Evolutionary conservation across 495 filamentous ascomycete genomes (phyloP).

Genomic region (Trichoderma gamsii): DNA sequence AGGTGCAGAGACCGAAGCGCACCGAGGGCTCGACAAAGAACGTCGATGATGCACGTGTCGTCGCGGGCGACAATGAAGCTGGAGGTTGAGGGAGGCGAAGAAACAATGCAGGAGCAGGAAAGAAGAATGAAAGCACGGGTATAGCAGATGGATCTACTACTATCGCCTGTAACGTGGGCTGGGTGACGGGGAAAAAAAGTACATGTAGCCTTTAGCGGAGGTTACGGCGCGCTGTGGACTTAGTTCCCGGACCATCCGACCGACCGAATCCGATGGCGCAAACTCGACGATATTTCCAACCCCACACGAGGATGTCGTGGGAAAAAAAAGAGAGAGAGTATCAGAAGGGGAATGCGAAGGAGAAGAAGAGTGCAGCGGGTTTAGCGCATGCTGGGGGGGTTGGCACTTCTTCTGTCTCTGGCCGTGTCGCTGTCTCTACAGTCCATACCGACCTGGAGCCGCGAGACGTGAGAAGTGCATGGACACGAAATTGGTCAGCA

Average conservation of each 20-base stretch:
- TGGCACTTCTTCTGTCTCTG: background rate
- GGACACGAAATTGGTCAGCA: slow-evolving; percentile 8
- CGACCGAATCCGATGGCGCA: slow-evolving; percentile 8
- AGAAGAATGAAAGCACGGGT: background rate
- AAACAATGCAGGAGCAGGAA: background rate
- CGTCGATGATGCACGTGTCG: slow-evolving; percentile 11
- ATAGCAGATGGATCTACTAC: background rate
- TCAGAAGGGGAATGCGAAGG: background rate
- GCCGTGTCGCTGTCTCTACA: background rate
- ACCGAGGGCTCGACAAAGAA: slow-evolving; percentile 1
- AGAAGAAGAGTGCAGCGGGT: background rate
- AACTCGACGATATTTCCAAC: background rate
- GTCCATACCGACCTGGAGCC: background rate
- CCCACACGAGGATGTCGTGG: background rate
- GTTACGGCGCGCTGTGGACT: slow-evolving; percentile 5
- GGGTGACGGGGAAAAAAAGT: background rate
- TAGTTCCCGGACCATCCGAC: slow-evolving; percentile 14
- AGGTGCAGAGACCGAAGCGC: slow-evolving; percentile 2
- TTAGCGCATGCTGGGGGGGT: background rate
- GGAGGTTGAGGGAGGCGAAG: background rate
- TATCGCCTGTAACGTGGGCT: slow-evolving; percentile 1
- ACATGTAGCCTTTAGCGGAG: background rate
- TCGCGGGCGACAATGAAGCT: background rate
- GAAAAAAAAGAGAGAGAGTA: background rate
- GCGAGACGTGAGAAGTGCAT: background rate